Percentiles rank a stretch among this genome's conserved stretches.
These are phyloP conservation scores for Salvia splendens DNA, from an alignment of 257 asterid species.

Conservation along the genomic window DNA sequence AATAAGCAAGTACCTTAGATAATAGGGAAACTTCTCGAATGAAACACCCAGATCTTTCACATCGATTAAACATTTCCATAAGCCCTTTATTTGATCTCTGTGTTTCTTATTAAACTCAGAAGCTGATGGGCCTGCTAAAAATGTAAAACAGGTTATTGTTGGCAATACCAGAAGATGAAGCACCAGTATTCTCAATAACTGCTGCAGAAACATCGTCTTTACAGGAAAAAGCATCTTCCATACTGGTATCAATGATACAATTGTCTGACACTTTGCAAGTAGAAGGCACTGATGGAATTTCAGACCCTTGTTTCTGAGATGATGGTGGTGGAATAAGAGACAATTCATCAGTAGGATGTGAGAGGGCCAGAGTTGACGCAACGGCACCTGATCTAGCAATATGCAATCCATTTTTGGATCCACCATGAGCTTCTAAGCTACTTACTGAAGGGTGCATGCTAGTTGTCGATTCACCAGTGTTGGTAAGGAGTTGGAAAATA, in stretches of 20 bases:
- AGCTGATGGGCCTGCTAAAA: slow-evolving; percentile 40
- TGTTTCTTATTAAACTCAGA: background rate
- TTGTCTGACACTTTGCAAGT: slow-evolving; percentile 55
- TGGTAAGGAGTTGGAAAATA: slow-evolving; percentile 70
- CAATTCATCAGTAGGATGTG: slow-evolving; percentile 53
- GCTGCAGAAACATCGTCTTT: slow-evolving; percentile 42
- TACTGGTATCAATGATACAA: slow-evolving; percentile 46
- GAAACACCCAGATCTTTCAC: slow-evolving; percentile 56
- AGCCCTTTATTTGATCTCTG: slow-evolving; percentile 43
- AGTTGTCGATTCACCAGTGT: slow-evolving; percentile 37
- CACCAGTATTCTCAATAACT: slow-evolving; percentile 42
- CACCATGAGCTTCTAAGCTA: slow-evolving; percentile 69
- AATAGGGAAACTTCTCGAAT: slow-evolving; percentile 81
- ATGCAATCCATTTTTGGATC: slow-evolving; percentile 57
- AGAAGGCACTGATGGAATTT: slow-evolving; percentile 55
- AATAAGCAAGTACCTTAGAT: slow-evolving; percentile 48
- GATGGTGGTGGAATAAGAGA: slow-evolving; percentile 61
- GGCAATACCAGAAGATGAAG: slow-evolving; percentile 45
- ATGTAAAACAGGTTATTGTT: slow-evolving; percentile 50
- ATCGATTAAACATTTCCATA: slow-evolving; percentile 60
- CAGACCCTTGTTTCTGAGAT: slow-evolving; percentile 53
- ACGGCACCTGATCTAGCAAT: slow-evolving; percentile 66
- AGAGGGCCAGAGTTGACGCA: slow-evolving; percentile 72
- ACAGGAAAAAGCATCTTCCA: slow-evolving; percentile 58
- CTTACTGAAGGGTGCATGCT: slow-evolving; percentile 56